These are phyloP conservation scores for Plasmodium vinckei DNA, from an alignment of 169 alveolate species.

Conservation along the genomic window DNA sequence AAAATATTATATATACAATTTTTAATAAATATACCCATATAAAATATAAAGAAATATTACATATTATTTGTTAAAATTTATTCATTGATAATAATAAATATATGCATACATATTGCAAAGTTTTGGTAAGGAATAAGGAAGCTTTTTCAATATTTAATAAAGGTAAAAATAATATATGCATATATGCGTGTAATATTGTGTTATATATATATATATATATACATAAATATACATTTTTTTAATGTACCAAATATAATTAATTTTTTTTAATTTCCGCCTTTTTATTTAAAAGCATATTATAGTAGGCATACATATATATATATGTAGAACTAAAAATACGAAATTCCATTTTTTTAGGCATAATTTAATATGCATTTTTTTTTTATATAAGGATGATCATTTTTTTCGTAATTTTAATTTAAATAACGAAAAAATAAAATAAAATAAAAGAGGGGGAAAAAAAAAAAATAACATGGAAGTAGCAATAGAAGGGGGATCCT, in stretches of 20 bases:
- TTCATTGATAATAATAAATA: no score
- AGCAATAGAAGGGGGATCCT: constrained; percentile 7
- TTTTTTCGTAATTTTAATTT: no score
- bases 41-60: no score
- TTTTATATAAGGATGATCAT: neutral
- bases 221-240: neutral
- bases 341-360: neutral
- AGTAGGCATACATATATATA: neutral
- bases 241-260: neutral
- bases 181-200: no score
- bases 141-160: no score
- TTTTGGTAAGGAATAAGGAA: no score
- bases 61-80: no score
- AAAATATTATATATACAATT: neutral
- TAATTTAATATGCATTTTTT: neutral
- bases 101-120: no score
- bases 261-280: constrained; percentile 7
- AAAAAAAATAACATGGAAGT: constrained; percentile 25
- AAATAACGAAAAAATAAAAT: no score
- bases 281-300: neutral
- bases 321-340: neutral
- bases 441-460: neutral
- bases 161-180: no score
- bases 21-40: neutral
- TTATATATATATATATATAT: no score